Conservation (phyloP, 768 basidiomycete genomes). For the Pilatotrama ljubarskyi region DNA sequence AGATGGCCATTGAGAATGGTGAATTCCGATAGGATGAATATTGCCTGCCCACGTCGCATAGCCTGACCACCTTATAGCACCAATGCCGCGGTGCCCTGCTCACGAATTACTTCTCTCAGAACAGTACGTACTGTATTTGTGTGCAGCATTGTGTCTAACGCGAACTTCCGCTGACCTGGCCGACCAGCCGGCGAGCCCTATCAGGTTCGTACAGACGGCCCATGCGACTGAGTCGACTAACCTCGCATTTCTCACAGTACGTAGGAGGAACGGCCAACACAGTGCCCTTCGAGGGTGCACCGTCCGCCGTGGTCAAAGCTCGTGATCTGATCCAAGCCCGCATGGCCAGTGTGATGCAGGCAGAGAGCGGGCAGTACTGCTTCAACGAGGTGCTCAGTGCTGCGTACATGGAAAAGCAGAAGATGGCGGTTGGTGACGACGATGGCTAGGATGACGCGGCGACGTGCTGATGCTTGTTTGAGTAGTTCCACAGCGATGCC, state of each 20-base stretch:
- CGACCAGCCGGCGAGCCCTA: conserved; percentile 78
- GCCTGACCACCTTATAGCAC: conserved; percentile 45
- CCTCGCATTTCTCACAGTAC: conserved; percentile 46
- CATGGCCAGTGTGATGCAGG: conserved; percentile 37
- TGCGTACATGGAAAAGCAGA: conserved; percentile 84
- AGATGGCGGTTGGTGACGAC: conserved; percentile 62
- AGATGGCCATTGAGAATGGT: conserved; percentile 73
- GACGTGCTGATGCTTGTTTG: neutral
- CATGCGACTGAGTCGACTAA: neutral
- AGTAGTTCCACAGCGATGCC: conserved; percentile 77
- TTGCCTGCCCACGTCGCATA: neutral
- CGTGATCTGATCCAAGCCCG: conserved; percentile 59
- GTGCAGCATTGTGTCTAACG: too few species aligned
- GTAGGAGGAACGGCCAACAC: conserved; percentile 77
- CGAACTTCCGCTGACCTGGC: neutral
- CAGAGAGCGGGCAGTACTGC: conserved; percentile 38
- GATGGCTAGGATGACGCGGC: conserved; percentile 21
- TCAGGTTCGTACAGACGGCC: conserved; percentile 45
- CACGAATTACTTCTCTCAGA: conserved; percentile 85
- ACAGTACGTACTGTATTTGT: conserved; percentile 42
- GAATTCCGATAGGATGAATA: conserved; percentile 26
- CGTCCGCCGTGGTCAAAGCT: conserved; percentile 58
- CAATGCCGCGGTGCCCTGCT: conserved; percentile 72
- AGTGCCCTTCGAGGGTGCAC: conserved; percentile 59
- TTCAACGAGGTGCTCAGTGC: conserved; percentile 84